Conservation (phyloP, 306 rosid species). For the Arachis hypogaea region DNA sequence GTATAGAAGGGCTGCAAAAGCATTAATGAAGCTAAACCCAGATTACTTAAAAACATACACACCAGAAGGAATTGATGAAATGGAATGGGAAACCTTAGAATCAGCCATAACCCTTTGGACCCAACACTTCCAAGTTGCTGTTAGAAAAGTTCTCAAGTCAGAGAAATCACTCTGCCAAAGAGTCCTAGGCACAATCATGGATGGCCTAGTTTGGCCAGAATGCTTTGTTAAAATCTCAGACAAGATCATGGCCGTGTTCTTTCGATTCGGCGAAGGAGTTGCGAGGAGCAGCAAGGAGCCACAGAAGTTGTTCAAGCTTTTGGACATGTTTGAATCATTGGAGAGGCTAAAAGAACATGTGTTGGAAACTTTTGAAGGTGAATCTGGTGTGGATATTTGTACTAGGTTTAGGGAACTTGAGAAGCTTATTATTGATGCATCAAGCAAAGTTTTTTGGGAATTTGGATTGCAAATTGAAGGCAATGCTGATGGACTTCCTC, state of each 20-base stretch:
- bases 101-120: conserved; percentile 78
- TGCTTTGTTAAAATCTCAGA: conserved; percentile 83
- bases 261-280: conserved; percentile 86
- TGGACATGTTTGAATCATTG: conserved; percentile 79
- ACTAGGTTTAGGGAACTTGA: conserved; percentile 68
- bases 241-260: conserved; percentile 91
- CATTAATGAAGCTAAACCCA: conserved; percentile 83
- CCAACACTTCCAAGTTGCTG: conserved; percentile 73
- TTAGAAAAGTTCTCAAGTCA: conserved; percentile 61
- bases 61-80: conserved; percentile 79
- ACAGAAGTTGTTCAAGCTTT: conserved; percentile 76
- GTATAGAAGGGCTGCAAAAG: conserved; percentile 84
- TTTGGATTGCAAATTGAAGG: conserved; percentile 89
- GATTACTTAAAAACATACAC: conserved; percentile 70
- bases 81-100: conserved; percentile 87
- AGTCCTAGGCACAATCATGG: conserved; percentile 67
- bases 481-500: conserved; percentile 65
- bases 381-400: conserved; percentile 66
- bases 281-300: conserved; percentile 86
- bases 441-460: conserved; percentile 84
- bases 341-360: conserved; percentile 62
- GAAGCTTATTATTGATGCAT: conserved; percentile 78
- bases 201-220: conserved; percentile 75
- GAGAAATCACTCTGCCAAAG: conserved; percentile 70
- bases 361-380: conserved; percentile 58